Conservation (phyloP, 495 filamentous ascomycete species). For the Choiromyces venosus region DNA sequence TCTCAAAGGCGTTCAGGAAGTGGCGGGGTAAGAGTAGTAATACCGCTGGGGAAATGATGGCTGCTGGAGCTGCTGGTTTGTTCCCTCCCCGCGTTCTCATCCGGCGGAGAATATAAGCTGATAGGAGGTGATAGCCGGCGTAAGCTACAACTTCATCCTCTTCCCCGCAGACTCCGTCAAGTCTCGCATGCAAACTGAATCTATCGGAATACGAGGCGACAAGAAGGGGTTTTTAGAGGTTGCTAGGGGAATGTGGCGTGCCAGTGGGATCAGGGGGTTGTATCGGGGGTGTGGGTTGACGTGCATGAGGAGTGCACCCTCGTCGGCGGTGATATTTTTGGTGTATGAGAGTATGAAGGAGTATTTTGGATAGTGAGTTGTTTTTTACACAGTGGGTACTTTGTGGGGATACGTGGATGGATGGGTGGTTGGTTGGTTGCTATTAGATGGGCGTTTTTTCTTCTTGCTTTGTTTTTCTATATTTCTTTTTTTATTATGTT, state of each 20-base stretch:
- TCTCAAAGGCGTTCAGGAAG: constrained; percentile 58
- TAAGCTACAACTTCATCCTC: constrained; percentile 93
- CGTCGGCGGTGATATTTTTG: constrained; percentile 95
- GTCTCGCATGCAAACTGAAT: constrained; percentile 87
- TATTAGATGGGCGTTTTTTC: not conserved
- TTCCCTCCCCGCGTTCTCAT: not conserved
- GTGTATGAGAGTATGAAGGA: constrained; percentile 78
- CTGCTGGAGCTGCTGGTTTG: constrained; percentile 38
- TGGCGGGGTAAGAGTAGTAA: constrained; percentile 36
- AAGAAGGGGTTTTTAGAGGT: constrained; percentile 63
- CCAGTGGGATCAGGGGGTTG: constrained; percentile 74
- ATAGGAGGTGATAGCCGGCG: constrained; percentile 52
- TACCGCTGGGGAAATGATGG: constrained; percentile 36
- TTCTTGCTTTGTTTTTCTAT: not conserved
- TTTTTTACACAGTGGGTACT: not conserved
- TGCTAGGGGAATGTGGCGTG: constrained; percentile 64
- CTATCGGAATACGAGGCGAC: constrained; percentile 50
- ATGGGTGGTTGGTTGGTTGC: not conserved
- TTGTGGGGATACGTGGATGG: not conserved
- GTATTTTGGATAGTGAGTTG: constrained; percentile 48
- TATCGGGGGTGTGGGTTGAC: constrained; percentile 96
- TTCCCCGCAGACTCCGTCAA: constrained; percentile 98
- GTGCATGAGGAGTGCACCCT: constrained; percentile 75
- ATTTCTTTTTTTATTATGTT: not conserved
- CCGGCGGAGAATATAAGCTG: not conserved